A percentile compares a stretch with the other conserved stretches of the same genome.
These are phyloP conservation scores for Cyanodermella asteris DNA, from an alignment of 2,329 filamentous ascomycete species.

Conservation along the genomic window DNA sequence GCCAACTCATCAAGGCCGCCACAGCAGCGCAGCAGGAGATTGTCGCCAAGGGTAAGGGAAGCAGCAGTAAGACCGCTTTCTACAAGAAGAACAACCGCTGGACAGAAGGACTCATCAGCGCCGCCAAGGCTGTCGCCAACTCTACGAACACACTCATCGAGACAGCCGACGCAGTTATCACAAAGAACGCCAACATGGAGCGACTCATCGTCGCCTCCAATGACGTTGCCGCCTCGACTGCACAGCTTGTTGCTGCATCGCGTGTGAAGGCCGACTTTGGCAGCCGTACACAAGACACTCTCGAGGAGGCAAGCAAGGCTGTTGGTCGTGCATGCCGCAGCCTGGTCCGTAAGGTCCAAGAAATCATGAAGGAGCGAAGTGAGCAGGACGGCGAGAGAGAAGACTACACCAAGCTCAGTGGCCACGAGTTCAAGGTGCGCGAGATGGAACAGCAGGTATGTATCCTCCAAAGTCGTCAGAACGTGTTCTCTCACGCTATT, in stretches of 20 bases:
- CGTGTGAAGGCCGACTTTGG: conserved; percentile 96
- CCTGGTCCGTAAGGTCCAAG: conserved; percentile 81
- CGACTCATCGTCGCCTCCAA: conserved; percentile 96
- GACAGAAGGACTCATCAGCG: conserved; percentile 94
- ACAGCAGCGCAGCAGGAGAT: conserved; percentile 90
- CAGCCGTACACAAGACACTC: conserved; percentile 81
- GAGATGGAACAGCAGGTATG: conserved; percentile 99
- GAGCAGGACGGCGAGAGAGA: conserved; percentile 55
- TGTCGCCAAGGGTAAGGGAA: conserved; percentile 74
- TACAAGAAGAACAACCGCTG: conserved; percentile 99
- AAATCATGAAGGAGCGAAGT: conserved; percentile 73
- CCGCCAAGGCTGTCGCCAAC: conserved; percentile 81
- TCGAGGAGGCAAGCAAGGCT: conserved; percentile 81
- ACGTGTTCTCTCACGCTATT: too few species aligned
- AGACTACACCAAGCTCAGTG: conserved; percentile 71
- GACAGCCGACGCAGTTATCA: conserved; percentile 89
- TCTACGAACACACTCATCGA: conserved; percentile 95
- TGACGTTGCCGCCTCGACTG: conserved; percentile 85
- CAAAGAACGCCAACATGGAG: conserved; percentile 76
- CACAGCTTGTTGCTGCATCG: conserved; percentile 85
- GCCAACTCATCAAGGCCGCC: conserved; percentile 82
- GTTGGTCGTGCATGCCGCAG: conserved; percentile 74
- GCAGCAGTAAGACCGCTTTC: conserved; percentile 73
- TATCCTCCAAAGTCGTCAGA: conserved; percentile 8
- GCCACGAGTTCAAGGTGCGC: conserved; percentile 92